A percentile compares a stretch with the other conserved stretches of the same genome.
phyloP scores from a whole-genome alignment of 352 stramenopile species.

The Pythium dissimile region DNA sequence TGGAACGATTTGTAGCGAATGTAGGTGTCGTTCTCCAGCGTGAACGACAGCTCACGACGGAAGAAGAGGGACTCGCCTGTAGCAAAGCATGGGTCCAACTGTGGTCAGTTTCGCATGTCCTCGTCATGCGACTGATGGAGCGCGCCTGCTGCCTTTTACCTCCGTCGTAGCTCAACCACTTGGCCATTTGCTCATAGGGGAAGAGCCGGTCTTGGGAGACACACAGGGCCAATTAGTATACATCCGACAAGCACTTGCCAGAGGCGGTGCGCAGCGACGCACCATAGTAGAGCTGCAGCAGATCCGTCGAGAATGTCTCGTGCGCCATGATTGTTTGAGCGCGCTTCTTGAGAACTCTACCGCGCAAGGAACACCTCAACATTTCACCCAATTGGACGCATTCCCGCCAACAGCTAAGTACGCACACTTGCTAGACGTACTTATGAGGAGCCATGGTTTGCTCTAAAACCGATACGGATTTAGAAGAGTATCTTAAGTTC shows the following conservation, averaged over 20 bases:
- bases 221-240: constrained; percentile 2
- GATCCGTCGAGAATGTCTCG: constrained; percentile 80
- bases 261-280: not conserved
- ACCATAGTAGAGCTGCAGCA: constrained; percentile 89
- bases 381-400: constrained; percentile 30
- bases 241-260: not conserved
- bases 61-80: constrained; percentile 78
- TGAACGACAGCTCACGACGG: constrained; percentile 98
- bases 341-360: too few species aligned
- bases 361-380: too few species aligned
- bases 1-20: constrained; percentile 97
- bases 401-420: constrained; percentile 29
- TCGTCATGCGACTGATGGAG: too few species aligned
- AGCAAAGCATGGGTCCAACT: not conserved
- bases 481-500: constrained; percentile 19
- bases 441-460: constrained; percentile 7
- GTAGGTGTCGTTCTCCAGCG: constrained; percentile 98
- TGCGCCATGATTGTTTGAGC: constrained; percentile 42
- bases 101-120: too few species aligned
- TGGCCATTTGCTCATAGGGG: constrained; percentile 80
- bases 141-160: constrained; percentile 32
- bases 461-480: constrained; percentile 14
- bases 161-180: constrained; percentile 82
- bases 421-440: constrained; percentile 1
- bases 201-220: constrained; percentile 72